A percentile compares a stretch with the other conserved stretches of the same genome.
Conservation (phyloP, 768 basidiomycete species). For the Polyporus arcularius region DNA sequence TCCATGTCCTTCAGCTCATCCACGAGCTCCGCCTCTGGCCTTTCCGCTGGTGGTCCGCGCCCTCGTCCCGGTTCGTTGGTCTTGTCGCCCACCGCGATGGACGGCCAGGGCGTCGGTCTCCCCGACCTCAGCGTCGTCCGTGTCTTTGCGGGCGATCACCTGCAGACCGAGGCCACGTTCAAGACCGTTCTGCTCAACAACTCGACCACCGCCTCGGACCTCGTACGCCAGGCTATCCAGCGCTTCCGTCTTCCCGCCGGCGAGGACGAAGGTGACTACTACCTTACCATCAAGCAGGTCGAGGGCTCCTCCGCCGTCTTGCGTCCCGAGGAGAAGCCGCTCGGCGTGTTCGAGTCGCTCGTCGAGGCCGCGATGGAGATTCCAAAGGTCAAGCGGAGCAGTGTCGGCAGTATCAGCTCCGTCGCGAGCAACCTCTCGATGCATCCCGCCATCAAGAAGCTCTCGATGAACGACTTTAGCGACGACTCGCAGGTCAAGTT, state of each 20-base stretch:
- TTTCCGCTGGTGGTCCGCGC: slow-evolving; percentile 42
- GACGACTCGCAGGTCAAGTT: slow-evolving; percentile 98
- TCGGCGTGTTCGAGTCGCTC: slow-evolving; percentile 87
- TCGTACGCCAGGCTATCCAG: slow-evolving; percentile 91
- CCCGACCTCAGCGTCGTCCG: slow-evolving; percentile 93
- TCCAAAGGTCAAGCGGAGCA: slow-evolving; percentile 90
- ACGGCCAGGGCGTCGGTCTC: slow-evolving; percentile 62
- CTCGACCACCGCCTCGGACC: slow-evolving; percentile 79
- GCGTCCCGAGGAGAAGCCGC: slow-evolving; percentile 72
- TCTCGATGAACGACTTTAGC: slow-evolving; percentile 96
- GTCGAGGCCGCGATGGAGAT: slow-evolving; percentile 78
- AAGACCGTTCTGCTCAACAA: slow-evolving; percentile 94
- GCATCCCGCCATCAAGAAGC: slow-evolving; percentile 92
- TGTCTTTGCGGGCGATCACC: slow-evolving; percentile 88
- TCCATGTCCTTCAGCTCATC: slow-evolving; percentile 44
- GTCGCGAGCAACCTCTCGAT: slow-evolving; percentile 88
- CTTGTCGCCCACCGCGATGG: slow-evolving; percentile 57
- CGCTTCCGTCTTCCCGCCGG: slow-evolving; percentile 81
- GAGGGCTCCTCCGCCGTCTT: slow-evolving; percentile 83
- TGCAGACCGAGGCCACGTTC: slow-evolving; percentile 96
- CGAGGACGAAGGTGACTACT: slow-evolving; percentile 67
- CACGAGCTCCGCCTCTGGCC: slow-evolving; percentile 41
- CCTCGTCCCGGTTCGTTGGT: slow-evolving; percentile 80
- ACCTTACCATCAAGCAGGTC: slow-evolving; percentile 90
- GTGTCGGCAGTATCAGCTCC: slow-evolving; percentile 93